These are phyloP conservation scores for Alternaria sp. DNA, from an alignment of 2,329 filamentous ascomycete species.

Conservation along the genomic window DNA sequence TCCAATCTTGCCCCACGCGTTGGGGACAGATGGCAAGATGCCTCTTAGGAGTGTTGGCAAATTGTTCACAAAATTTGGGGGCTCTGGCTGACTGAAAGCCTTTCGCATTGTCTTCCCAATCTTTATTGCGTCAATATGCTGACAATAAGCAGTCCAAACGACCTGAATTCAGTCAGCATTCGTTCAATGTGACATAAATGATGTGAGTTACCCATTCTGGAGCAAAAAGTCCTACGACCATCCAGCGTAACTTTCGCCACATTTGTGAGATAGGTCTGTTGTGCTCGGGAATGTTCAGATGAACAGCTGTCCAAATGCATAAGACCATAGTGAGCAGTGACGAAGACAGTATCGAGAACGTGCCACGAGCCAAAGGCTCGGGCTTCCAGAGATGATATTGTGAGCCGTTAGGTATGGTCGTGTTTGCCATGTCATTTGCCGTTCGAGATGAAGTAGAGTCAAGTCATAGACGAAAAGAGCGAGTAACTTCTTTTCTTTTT, in stretches of 20 bases:
- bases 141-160: not conserved
- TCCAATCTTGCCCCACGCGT: too few species aligned
- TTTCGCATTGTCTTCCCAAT: accelerated
- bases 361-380: not conserved
- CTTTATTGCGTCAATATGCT: accelerated
- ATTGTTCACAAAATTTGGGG: too few species aligned
- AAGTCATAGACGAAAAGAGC: too few species aligned
- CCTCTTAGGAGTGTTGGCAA: too few species aligned
- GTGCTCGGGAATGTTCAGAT: not conserved
- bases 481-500: too few species aligned
- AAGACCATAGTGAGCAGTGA: too few species aligned
- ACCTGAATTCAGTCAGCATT: not conserved
- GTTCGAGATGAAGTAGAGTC: too few species aligned
- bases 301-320: not conserved
- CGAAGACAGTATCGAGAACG: not conserved
- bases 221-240: not conserved
- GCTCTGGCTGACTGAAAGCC: not conserved
- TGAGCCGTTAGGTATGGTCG: accelerated
- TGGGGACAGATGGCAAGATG: too few species aligned
- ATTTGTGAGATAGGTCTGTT: too few species aligned
- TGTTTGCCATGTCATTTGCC: not conserved
- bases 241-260: not conserved
- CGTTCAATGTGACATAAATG: too few species aligned
- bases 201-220: not conserved
- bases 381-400: not conserved